phyloP scores from a whole-genome alignment of 495 filamentous ascomycete species.

The Xanthoparmelia taractica region DNA sequence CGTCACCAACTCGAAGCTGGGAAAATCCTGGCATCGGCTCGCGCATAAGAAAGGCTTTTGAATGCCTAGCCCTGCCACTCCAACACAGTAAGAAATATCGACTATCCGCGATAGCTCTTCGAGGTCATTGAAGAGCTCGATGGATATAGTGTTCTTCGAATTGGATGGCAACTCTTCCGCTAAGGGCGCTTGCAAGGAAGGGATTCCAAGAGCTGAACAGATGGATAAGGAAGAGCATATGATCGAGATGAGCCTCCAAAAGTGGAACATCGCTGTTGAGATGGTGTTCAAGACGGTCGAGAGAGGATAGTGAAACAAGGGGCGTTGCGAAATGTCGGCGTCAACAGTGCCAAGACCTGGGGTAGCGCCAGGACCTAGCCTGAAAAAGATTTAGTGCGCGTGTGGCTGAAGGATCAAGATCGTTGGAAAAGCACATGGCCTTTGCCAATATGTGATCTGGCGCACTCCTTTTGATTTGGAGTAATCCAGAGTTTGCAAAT shows the following conservation, averaged over 20 bases:
- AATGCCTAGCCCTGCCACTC: conserved; percentile 63
- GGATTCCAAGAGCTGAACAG: background rate
- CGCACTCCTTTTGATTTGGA: background rate
- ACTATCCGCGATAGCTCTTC: conserved; percentile 82
- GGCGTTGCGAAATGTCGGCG: conserved; percentile 4
- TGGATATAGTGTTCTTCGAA: conserved; percentile 43
- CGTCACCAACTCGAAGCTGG: conserved; percentile 65
- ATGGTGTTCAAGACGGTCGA: background rate
- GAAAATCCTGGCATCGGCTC: conserved; percentile 75
- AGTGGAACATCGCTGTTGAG: background rate
- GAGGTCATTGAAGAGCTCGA: conserved; percentile 65
- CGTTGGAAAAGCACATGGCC: background rate
- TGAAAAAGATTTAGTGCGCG: background rate
- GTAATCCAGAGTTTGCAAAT: background rate
- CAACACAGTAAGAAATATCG: conserved; percentile 92
- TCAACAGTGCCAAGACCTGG: conserved; percentile 4
- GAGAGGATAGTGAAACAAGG: background rate
- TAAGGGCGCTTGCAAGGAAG: conserved; percentile 10
- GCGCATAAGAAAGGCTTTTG: conserved; percentile 73
- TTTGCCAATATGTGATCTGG: background rate
- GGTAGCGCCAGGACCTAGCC: background rate
- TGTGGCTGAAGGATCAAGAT: no score
- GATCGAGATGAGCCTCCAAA: background rate
- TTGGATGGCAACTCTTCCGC: background rate
- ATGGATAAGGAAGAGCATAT: background rate